Base-by-base conservation (phyloP, 768 basidiomycete species). In the Phanerochaete sordida region DNA sequence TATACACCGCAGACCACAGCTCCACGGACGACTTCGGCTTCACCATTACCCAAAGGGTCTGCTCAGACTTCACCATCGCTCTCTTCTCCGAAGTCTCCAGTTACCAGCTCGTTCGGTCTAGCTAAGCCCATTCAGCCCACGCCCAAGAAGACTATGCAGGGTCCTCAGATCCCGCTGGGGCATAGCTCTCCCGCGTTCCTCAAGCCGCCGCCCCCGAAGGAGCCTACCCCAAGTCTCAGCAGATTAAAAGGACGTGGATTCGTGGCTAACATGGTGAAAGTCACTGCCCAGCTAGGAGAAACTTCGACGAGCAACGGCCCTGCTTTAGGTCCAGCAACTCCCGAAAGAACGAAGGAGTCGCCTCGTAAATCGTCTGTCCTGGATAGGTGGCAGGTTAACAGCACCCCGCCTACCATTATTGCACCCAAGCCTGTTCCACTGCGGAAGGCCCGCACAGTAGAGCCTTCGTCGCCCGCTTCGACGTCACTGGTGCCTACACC, bases 171-270 rank as follows among this genome's bases (percentile, higher is more conserved):
- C 44, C 76, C 82, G 23, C 49, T 77, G 24, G 77, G 80, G 4
- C 63, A 70, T 16, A 75, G 75, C 23, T 70, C 80, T 28, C 84
- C 88, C 19, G 83, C 81, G 4, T 87, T 91, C 68, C 74, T 86
- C 27, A 85, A 82, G 47, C 75, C 77, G 1, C 74, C 82, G 9
- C 68, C 79, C 3, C 71, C 78, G 54, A 93, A 92, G 69, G 90
- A 91, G 47, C 83, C 83, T 3, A 91, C 90, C 1, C 92, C 92
- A 0, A 92, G 90, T 69, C 83, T 93, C 31, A 93, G 89, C 62
- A 77, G 91, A 61, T 73, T 94, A 19, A 86, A 93, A 66, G 92
- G 92, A 21, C 85, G 92, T 43, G 92, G 92, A 3, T 93, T 94
- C 68, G 92, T 94, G 2, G 87, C 90, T 71, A 90, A 81, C 62